Evolutionary conservation across 306 rosid genomes (phyloP).

Genomic region (Ochetophila trinervis): DNA sequence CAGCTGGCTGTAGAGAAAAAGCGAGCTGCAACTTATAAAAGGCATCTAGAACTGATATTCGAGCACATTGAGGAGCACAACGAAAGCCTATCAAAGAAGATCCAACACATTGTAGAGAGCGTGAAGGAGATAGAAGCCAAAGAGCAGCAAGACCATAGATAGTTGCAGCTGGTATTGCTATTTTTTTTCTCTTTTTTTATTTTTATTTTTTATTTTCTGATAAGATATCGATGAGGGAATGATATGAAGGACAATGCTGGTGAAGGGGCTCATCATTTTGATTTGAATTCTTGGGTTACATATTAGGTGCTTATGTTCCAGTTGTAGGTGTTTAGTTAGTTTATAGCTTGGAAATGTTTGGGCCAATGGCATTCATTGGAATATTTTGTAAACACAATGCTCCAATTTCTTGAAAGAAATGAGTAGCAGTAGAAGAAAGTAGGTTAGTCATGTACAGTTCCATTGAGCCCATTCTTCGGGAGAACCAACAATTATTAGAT

Average conservation of each 20-base stretch:
- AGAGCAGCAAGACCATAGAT: constrained; percentile 53
- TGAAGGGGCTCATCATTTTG: constrained; percentile 19
- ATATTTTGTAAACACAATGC: constrained; percentile 10
- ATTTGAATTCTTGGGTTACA: constrained; percentile 26
- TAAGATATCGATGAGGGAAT: constrained; percentile 15
- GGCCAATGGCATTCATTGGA: constrained; percentile 40
- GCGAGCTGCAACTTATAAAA: constrained; percentile 80
- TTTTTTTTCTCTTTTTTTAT: constrained; percentile 14
- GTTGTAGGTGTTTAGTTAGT: constrained; percentile 36
- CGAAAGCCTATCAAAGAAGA: constrained; percentile 73
- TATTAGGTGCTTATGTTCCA: constrained; percentile 21
- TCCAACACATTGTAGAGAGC: constrained; percentile 78
- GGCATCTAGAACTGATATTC: constrained; percentile 85
- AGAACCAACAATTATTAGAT: no score
- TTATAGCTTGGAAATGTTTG: constrained; percentile 37
- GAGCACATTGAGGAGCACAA: constrained; percentile 92
- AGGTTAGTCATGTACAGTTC: constrained; percentile 41
- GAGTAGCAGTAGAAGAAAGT: constrained; percentile 25
- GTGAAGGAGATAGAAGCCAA: constrained; percentile 77
- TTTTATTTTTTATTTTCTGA: constrained; percentile 19
- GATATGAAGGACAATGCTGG: constrained; percentile 28
- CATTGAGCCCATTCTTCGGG: constrained; percentile 28
- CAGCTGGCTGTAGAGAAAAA: constrained; percentile 82
- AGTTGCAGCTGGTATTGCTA: constrained; percentile 16
- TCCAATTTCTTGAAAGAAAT: constrained; percentile 11